Evolutionary conservation across 2,329 filamentous ascomycete species (phyloP).

Genomic region (Aspergillus fumigatiaffinis): DNA sequence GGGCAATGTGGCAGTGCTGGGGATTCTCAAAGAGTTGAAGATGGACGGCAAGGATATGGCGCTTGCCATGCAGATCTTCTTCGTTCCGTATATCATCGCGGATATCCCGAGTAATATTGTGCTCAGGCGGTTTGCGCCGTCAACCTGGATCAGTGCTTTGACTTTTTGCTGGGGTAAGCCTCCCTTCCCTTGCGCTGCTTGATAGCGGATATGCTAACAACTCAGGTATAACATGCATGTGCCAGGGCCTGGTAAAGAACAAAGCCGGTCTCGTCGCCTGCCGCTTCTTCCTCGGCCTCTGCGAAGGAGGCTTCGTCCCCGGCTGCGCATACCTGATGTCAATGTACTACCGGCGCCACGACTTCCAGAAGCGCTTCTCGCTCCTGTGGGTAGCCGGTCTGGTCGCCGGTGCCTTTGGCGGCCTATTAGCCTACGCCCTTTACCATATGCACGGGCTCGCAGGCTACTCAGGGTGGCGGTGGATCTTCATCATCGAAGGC

Average conservation of each 20-base stretch:
- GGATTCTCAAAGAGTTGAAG: slow-evolving; percentile 17
- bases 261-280: slow-evolving; percentile 27
- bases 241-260: slow-evolving; percentile 28
- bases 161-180: not conserved
- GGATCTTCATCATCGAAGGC: slow-evolving; percentile 37
- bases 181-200: not conserved
- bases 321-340: slow-evolving; percentile 28
- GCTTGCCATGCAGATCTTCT: slow-evolving; percentile 17
- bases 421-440: slow-evolving; percentile 23
- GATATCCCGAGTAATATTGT: slow-evolving; percentile 28
- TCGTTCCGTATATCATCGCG: slow-evolving; percentile 24
- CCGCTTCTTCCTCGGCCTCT: slow-evolving; percentile 29
- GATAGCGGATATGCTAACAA: not conserved
- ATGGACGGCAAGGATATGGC: slow-evolving; percentile 9
- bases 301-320: slow-evolving; percentile 37
- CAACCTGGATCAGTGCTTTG: slow-evolving; percentile 1
- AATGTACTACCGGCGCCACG: slow-evolving; percentile 35
- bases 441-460: slow-evolving; percentile 27
- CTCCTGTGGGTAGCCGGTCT: slow-evolving; percentile 31
- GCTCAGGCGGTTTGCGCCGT: slow-evolving; percentile 20
- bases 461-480: slow-evolving; percentile 28
- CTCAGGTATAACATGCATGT: slow-evolving; percentile 23
- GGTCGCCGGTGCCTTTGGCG: slow-evolving; percentile 32
- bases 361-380: slow-evolving; percentile 37
- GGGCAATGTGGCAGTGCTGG: slow-evolving; percentile 20